These are phyloP conservation scores for Vitis rotundifolia DNA, from an alignment of 164 flowering plant genomes.

Conservation along the genomic window DNA sequence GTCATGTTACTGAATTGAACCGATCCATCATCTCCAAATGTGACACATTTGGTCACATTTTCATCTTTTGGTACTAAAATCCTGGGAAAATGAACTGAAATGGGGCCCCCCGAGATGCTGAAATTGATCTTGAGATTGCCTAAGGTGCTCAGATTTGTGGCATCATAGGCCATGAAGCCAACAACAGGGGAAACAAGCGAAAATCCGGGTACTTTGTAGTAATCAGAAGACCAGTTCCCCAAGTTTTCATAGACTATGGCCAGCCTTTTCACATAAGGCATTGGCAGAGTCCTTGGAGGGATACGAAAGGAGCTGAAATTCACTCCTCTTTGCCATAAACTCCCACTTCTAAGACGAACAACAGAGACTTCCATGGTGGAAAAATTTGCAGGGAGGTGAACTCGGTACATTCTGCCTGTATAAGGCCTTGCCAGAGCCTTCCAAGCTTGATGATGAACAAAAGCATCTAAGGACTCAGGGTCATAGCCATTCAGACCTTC, in stretches of 20 bases:
- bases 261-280: constrained; percentile 37
- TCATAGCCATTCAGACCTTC: constrained; percentile 2
- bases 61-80: constrained; percentile 5
- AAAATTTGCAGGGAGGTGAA: constrained; percentile 43
- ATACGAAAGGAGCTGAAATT: constrained; percentile 23
- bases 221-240: constrained; percentile 42
- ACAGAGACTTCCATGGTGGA: constrained; percentile 34
- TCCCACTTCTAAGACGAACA: constrained; percentile 30
- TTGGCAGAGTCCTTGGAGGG: constrained; percentile 33
- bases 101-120: constrained; percentile 22
- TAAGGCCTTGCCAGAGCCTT: constrained; percentile 8
- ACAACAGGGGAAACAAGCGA: constrained; percentile 43
- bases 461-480: constrained; percentile 19
- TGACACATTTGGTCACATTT: constrained; percentile 39
- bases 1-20: constrained; percentile 31
- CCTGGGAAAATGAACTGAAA: constrained; percentile 31
- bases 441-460: constrained; percentile 27
- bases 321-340: constrained; percentile 40
- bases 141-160: constrained; percentile 23
- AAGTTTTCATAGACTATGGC: constrained; percentile 38
- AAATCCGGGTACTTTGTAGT: constrained; percentile 35
- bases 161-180: constrained; percentile 46
- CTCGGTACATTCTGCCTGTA: constrained; percentile 29
- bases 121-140: constrained; percentile 26
- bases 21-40: constrained; percentile 30